Evolutionary conservation across 768 basidiomycete species (phyloP).

Genomic region (Pleurotus platypus): DNA sequence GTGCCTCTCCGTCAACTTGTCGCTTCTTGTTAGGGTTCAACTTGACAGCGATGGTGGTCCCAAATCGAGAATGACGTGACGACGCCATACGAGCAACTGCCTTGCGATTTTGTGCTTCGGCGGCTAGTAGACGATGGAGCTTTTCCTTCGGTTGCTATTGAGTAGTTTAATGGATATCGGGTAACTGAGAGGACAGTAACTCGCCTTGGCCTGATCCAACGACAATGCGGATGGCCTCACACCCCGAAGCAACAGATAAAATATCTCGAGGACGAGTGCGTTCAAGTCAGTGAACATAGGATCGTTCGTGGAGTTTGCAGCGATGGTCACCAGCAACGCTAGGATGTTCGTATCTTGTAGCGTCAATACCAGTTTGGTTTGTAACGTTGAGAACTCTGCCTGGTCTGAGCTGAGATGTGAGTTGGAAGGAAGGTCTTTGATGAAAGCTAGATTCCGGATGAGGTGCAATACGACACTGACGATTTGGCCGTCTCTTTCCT

Average conservation of each 20-base stretch:
- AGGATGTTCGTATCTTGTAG: constrained; percentile 71
- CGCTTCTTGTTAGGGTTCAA: constrained; percentile 53
- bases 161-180: constrained; percentile 9
- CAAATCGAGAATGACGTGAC: constrained; percentile 93
- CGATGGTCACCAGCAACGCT: constrained; percentile 80
- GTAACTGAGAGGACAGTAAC: constrained; percentile 12
- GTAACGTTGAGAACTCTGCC: constrained; percentile 73
- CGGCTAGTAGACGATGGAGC: constrained; percentile 71
- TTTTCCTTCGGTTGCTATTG: constrained; percentile 63
- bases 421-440: constrained; percentile 79
- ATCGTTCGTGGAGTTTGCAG: constrained; percentile 72
- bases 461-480: constrained; percentile 87
- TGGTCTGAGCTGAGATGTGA: constrained; percentile 72
- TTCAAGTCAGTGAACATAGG: constrained; percentile 85
- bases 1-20: constrained; percentile 14
- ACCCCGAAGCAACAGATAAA: constrained; percentile 86
- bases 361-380: constrained; percentile 69
- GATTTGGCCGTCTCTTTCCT: constrained; percentile 79
- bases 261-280: constrained; percentile 86
- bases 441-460: constrained; percentile 90
- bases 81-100: constrained; percentile 49
- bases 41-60: constrained; percentile 86
- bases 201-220: constrained; percentile 63
- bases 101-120: constrained; percentile 66
- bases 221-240: constrained; percentile 59